Conservation (phyloP, 768 basidiomycete genomes). For the Hemileccinum impolitum region DNA sequence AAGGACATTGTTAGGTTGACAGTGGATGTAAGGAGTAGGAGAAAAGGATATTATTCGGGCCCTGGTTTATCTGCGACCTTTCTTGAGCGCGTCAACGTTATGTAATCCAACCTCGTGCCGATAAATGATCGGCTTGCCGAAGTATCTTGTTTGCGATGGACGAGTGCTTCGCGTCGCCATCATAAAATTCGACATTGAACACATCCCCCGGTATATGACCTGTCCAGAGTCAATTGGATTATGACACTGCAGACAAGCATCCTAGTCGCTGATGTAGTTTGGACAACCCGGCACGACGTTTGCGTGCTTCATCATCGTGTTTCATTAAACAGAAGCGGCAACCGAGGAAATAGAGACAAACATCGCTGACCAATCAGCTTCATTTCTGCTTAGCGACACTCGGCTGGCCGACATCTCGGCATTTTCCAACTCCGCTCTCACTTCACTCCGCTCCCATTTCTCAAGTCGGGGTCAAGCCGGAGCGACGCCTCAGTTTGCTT, state of each 20-base stretch:
- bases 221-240: background rate
- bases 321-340: background rate
- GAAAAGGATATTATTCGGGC: slow-evolving; percentile 1
- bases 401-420: background rate
- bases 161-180: background rate
- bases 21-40: background rate
- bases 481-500: too few species aligned
- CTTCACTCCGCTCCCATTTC: too few species aligned
- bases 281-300: background rate
- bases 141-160: background rate
- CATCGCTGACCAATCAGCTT: background rate
- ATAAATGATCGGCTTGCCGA: background rate
- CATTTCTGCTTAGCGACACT: too few species aligned
- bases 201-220: background rate
- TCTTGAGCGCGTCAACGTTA: slow-evolving; percentile 3
- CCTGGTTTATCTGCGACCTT: slow-evolving; percentile 9
- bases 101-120: slow-evolving; percentile 10
- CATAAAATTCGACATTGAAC: too few species aligned
- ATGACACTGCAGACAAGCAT: too few species aligned
- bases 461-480: too few species aligned
- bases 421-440: slow-evolving; percentile 1
- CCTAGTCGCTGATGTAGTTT: background rate
- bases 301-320: background rate
- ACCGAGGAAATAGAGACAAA: slow-evolving; percentile 4
- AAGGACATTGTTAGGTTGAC: slow-evolving; percentile 56